These are phyloP conservation scores for Candida vartiovaarae DNA, from an alignment of 805 yeast species.

Conservation along the genomic window DNA sequence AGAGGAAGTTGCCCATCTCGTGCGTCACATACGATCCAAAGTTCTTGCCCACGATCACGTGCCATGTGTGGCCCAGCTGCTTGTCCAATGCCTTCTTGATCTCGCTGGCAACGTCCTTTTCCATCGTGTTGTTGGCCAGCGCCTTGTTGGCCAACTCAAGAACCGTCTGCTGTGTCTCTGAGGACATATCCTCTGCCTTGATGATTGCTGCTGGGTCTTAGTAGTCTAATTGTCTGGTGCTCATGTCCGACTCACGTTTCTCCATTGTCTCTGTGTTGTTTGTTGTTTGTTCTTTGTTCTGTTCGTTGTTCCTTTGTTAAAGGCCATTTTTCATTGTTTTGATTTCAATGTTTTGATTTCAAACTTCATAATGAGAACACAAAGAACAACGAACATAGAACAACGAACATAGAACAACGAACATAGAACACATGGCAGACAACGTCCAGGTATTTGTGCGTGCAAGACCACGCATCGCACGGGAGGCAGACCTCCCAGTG, in stretches of 20 bases:
- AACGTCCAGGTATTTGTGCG: slow-evolving; percentile 45
- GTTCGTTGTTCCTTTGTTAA: too few species aligned
- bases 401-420: background rate
- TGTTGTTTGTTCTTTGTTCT: too few species aligned
- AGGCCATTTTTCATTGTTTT: too few species aligned
- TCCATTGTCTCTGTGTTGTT: too few species aligned
- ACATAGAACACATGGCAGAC: background rate
- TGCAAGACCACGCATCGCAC: slow-evolving; percentile 36
- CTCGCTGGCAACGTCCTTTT: slow-evolving; percentile 58
- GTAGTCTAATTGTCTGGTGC: too few species aligned
- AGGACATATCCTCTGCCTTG: slow-evolving; percentile 26
- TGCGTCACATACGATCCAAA: slow-evolving; percentile 79
- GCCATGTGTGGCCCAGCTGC: slow-evolving; percentile 68
- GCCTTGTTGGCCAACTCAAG: slow-evolving; percentile 42
- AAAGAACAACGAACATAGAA: background rate
- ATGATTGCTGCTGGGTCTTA: slow-evolving; percentile 7
- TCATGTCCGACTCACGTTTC: too few species aligned
- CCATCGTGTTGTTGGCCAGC: slow-evolving; percentile 34
- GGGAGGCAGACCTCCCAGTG: slow-evolving; percentile 15
- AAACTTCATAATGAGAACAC: background rate
- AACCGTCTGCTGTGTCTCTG: slow-evolving; percentile 45
- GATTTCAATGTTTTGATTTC: background rate
- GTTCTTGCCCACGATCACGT: slow-evolving; percentile 71
- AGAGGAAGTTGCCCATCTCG: slow-evolving; percentile 64
- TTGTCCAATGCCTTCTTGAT: slow-evolving; percentile 61